phyloP scores from a whole-genome alignment of 2,329 filamentous ascomycete genomes.

The Cladophialophora bantiana region DNA sequence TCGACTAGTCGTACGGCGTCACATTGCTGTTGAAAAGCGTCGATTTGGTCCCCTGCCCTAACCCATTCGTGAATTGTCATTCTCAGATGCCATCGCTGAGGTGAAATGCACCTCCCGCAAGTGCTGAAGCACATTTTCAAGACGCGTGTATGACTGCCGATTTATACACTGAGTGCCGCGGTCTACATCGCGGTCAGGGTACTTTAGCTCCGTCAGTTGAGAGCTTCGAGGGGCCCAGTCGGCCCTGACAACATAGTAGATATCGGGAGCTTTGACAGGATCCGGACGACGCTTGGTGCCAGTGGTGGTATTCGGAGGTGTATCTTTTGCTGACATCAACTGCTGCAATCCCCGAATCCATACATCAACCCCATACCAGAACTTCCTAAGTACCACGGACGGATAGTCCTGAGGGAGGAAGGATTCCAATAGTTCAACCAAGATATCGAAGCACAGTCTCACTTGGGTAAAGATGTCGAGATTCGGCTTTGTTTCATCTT shows the following conservation, averaged over 20 bases:
- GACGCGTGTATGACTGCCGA: neutral
- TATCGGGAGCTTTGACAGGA: too few species aligned
- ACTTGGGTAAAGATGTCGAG: neutral
- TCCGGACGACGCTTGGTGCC: neutral
- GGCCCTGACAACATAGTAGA: slow-evolving; percentile 4
- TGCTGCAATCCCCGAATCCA: neutral
- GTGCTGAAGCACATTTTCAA: neutral
- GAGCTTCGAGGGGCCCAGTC: neutral
- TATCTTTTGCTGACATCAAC: neutral
- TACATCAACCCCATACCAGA: slow-evolving; percentile 6
- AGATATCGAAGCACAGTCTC: slow-evolving; percentile 7
- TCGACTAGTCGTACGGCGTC: slow-evolving; percentile 6
- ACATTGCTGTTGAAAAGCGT: slow-evolving; percentile 2
- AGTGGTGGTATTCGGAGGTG: neutral
- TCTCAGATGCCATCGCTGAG: neutral
- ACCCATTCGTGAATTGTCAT: neutral
- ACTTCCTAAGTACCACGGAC: slow-evolving; percentile 11
- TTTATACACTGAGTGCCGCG: neutral
- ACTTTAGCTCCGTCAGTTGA: neutral
- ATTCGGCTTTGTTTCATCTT: neutral
- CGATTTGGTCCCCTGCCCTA: neutral
- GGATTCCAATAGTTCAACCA: slow-evolving; percentile 5
- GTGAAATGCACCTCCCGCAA: neutral
- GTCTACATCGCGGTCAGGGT: neutral
- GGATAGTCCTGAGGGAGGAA: slow-evolving; percentile 11